Conservation (phyloP, 2,329 filamentous ascomycete genomes). For the Hymenoscyphus fructigenus region DNA sequence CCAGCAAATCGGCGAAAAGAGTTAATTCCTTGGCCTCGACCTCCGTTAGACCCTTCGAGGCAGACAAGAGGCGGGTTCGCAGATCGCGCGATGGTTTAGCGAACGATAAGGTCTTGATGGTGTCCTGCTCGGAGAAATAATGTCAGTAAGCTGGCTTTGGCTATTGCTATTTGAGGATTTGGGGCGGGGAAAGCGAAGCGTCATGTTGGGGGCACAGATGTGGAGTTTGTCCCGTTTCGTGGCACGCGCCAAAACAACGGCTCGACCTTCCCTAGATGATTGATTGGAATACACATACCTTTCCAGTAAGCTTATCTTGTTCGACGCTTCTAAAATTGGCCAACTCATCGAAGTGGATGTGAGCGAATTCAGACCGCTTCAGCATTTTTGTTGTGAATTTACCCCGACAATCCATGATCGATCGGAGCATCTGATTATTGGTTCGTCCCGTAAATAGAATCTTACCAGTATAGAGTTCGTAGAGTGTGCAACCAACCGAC, state of each 20-base stretch:
- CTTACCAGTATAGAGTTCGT: slow-evolving; percentile 95
- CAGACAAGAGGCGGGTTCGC: slow-evolving; percentile 74
- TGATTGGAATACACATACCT: slow-evolving; percentile 49
- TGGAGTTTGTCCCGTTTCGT: slow-evolving; percentile 10
- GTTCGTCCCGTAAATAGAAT: slow-evolving; percentile 93
- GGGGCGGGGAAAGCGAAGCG: slow-evolving; percentile 5
- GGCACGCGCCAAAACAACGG: slow-evolving; percentile 35
- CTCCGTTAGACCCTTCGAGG: slow-evolving; percentile 71
- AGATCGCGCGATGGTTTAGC: slow-evolving; percentile 79
- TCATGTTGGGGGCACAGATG: slow-evolving; percentile 10
- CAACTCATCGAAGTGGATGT: slow-evolving; percentile 79
- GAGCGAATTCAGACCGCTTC: slow-evolving; percentile 74
- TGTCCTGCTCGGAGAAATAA: slow-evolving; percentile 50
- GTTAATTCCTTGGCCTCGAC: slow-evolving; percentile 74
- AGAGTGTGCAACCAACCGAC: slow-evolving; percentile 96
- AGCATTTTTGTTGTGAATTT: slow-evolving; percentile 88
- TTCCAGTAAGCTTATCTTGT: slow-evolving; percentile 81
- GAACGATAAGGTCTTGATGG: slow-evolving; percentile 64
- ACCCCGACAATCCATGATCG: slow-evolving; percentile 94
- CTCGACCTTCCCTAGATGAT: not conserved
- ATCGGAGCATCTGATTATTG: slow-evolving; percentile 97
- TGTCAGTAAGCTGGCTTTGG: slow-evolving; percentile 16
- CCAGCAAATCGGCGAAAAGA: slow-evolving; percentile 82
- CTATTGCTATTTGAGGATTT: slow-evolving; percentile 14
- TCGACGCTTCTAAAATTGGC: slow-evolving; percentile 84